A percentile compares a stretch with the other conserved stretches of the same genome.
Evolutionary conservation across 148 eudicot genomes (phyloP).

Genomic region (Agrostemma githago): DNA sequence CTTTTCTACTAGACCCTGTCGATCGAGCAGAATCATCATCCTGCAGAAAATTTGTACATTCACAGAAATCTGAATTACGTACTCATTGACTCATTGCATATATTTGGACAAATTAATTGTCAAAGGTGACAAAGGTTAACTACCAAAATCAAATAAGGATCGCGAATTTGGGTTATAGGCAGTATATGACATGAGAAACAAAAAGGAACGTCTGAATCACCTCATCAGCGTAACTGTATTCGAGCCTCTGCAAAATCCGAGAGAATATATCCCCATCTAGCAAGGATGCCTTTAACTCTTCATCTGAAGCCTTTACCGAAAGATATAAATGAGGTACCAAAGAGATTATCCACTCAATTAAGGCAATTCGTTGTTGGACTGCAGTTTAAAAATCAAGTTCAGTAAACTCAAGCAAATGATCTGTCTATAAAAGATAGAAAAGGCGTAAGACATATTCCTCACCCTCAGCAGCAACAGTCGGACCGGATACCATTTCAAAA

Average conservation of each 20-base stretch:
- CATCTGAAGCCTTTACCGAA: slow-evolving; percentile 75
- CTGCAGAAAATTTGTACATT: slow-evolving; percentile 29
- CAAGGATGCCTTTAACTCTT: slow-evolving; percentile 64
- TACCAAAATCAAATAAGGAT: neutral
- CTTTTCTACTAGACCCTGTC: slow-evolving; percentile 43
- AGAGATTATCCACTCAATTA: slow-evolving; percentile 75
- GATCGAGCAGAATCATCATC: slow-evolving; percentile 33
- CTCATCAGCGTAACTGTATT: slow-evolving; percentile 57
- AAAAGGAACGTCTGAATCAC: slow-evolving; percentile 27
- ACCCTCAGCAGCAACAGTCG: slow-evolving; percentile 46
- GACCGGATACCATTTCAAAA: slow-evolving; percentile 47
- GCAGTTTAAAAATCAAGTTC: slow-evolving; percentile 18
- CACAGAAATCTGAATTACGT: neutral
- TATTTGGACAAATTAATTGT: too few species aligned
- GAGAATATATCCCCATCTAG: slow-evolving; percentile 61
- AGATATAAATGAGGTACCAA: slow-evolving; percentile 52
- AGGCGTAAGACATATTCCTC: slow-evolving; percentile 9
- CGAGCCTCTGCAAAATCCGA: slow-evolving; percentile 53
- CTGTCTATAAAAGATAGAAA: neutral
- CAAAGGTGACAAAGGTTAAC: neutral
- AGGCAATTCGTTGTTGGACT: slow-evolving; percentile 55
- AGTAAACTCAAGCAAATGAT: slow-evolving; percentile 9
- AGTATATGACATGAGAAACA: neutral
- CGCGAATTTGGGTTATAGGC: neutral
- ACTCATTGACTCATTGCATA: neutral